Evolutionary conservation across 1,139 yeast genomes (phyloP).

Genomic region (Geotrichum citri-aurantii): DNA sequence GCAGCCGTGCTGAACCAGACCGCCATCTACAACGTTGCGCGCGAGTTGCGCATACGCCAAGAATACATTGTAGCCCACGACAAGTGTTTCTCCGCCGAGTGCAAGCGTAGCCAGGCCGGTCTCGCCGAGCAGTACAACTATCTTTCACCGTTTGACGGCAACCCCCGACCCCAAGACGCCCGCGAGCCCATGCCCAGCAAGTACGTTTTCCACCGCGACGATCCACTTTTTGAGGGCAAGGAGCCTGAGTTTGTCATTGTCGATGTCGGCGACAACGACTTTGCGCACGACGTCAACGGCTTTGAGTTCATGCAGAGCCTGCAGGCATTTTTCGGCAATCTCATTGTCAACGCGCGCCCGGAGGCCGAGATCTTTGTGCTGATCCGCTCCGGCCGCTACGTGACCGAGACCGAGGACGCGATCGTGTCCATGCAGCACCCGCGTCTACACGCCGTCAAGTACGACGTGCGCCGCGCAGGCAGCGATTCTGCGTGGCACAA

Average conservation of each 20-base stretch:
- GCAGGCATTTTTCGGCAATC: slow-evolving; percentile 16
- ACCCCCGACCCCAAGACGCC: slow-evolving; percentile 17
- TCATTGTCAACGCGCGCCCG: slow-evolving; percentile 15
- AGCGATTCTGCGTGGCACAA: slow-evolving; percentile 18
- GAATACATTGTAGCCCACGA: slow-evolving; percentile 12
- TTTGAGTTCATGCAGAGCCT: slow-evolving; percentile 13
- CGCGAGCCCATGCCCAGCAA: slow-evolving; percentile 16
- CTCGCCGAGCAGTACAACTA: slow-evolving; percentile 16
- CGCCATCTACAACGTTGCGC: slow-evolving; percentile 13
- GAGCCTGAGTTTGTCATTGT: slow-evolving; percentile 18
- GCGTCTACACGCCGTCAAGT: slow-evolving; percentile 17
- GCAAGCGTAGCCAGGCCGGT: slow-evolving; percentile 14
- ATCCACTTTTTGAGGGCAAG: slow-evolving; percentile 11
- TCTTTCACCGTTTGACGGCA: slow-evolving; percentile 17
- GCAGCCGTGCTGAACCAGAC: slow-evolving; percentile 9
- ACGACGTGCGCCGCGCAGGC: slow-evolving; percentile 3
- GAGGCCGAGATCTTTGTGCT: slow-evolving; percentile 16
- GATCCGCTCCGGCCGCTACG: slow-evolving; percentile 16
- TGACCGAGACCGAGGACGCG: slow-evolving; percentile 19
- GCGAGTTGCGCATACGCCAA: slow-evolving; percentile 13
- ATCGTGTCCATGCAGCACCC: slow-evolving; percentile 16
- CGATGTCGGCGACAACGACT: slow-evolving; percentile 20
- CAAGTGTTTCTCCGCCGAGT: slow-evolving; percentile 14
- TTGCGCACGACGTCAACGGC: slow-evolving; percentile 9
- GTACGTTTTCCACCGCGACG: slow-evolving; percentile 19